phyloP scores from a whole-genome alignment of 2,329 filamentous ascomycete genomes.

The Setomelanomma holmii region DNA sequence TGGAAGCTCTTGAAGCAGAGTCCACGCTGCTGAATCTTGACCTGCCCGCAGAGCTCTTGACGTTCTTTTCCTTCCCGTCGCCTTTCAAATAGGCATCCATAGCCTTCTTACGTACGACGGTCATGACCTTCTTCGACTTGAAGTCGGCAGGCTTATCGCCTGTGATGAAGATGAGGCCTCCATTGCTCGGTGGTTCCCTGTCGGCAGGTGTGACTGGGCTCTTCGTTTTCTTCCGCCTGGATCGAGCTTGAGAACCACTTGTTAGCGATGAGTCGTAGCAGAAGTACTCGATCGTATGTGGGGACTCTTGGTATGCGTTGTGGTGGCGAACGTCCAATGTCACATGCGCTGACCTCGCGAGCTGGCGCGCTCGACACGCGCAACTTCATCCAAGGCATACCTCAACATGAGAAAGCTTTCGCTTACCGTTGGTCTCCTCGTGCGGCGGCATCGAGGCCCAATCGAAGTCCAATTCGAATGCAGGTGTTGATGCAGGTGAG shows the following conservation, averaged over 20 bases:
- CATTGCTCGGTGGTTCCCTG: conserved; percentile 10
- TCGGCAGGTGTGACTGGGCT: conserved; percentile 18
- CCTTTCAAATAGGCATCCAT: conserved; percentile 43
- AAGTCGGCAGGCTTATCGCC: conserved; percentile 39
- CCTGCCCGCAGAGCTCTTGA: conserved; percentile 7
- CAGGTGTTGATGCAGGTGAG: conserved; percentile 30
- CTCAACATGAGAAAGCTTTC: conserved; percentile 13
- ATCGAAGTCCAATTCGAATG: conserved; percentile 26
- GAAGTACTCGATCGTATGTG: not conserved
- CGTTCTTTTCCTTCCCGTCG: conserved; percentile 22
- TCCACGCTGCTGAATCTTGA: conserved; percentile 23
- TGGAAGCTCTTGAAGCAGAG: conserved; percentile 11
- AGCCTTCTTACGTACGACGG: conserved; percentile 42
- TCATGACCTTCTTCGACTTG: conserved; percentile 42
- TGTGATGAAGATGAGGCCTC: conserved; percentile 41
- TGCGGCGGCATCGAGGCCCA: conserved; percentile 34
- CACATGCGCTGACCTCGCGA: conserved; percentile 1
- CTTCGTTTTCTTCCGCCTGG: conserved; percentile 15
- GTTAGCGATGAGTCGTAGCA: conserved; percentile 6
- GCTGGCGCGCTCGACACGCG: conserved; percentile 1
- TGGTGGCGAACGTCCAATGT: not conserved
- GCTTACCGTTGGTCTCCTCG: conserved; percentile 32
- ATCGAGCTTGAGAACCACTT: conserved; percentile 8
- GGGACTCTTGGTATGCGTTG: not conserved
- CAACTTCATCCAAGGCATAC: conserved; percentile 1